Percentiles rank a stretch among this genome's conserved stretches.
Conservation (phyloP, 169 alveolate genomes). For the Eimeria praecox region DNA sequence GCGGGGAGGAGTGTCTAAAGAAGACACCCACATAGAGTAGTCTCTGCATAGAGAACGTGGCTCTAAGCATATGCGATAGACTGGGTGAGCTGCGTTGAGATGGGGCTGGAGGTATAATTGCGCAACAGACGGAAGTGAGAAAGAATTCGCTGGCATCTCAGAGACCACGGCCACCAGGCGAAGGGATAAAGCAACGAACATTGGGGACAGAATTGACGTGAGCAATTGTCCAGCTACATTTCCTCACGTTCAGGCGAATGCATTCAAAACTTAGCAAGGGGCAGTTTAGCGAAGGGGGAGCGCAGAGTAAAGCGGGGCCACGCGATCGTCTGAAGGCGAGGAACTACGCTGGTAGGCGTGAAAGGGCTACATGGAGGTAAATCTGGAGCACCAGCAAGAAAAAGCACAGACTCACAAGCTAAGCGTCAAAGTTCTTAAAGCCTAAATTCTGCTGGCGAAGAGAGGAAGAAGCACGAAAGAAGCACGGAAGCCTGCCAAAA, state of each 20-base stretch:
- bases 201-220: background rate
- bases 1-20: no score
- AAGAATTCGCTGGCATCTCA: background rate
- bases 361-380: no score
- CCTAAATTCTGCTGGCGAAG: background rate
- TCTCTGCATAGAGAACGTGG: no score
- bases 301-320: no score
- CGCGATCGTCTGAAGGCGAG: no score
- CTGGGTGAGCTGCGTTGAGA: background rate
- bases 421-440: background rate
- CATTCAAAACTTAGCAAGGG: background rate
- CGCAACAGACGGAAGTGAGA: background rate
- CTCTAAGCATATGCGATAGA: background rate
- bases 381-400: background rate
- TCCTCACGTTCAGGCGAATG: background rate
- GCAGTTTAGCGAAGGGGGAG: no score
- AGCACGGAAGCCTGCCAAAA: background rate
- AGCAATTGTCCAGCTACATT: background rate
- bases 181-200: background rate
- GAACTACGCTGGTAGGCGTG: no score
- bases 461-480: background rate
- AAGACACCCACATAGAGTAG: no score
- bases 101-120: background rate
- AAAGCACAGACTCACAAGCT: background rate
- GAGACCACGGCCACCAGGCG: no score